These are phyloP conservation scores for Spencermartinsiella europaea DNA, from an alignment of 805 yeast genomes.

Conservation along the genomic window DNA sequence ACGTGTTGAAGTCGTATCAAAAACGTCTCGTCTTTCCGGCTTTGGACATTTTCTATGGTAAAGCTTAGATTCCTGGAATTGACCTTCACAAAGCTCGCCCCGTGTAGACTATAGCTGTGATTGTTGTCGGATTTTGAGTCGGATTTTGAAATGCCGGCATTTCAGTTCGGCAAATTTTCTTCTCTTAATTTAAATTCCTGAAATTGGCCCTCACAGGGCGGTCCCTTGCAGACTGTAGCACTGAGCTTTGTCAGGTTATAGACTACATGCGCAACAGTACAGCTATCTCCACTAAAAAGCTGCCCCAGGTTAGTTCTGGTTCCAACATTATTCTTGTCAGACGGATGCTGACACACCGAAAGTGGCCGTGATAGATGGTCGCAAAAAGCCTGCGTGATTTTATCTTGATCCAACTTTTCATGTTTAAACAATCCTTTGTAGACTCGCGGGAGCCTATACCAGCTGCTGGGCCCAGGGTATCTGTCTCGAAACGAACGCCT, in stretches of 20 bases:
- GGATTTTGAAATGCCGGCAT: too few species aligned
- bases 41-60: too few species aligned
- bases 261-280: constrained; percentile 4
- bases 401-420: not conserved
- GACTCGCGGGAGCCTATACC: constrained; percentile 3
- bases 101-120: too few species aligned
- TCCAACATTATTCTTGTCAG: not conserved
- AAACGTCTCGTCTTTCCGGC: too few species aligned
- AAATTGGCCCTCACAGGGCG: constrained; percentile 6
- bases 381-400: constrained; percentile 1
- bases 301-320: not conserved
- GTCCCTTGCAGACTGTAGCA: constrained; percentile 7
- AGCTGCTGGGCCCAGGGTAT: constrained; percentile 7
- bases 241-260: not conserved
- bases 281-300: not conserved
- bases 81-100: too few species aligned
- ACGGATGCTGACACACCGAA: constrained; percentile 7
- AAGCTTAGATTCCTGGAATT: too few species aligned
- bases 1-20: too few species aligned
- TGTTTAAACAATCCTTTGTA: not conserved
- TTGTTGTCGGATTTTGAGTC: too few species aligned
- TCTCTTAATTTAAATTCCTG: not conserved
- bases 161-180: too few species aligned
- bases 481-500: not conserved
- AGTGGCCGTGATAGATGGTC: constrained; percentile 7